Conservation (phyloP, 2,329 filamentous ascomycete genomes). For the Talaromyces atroroseus region DNA sequence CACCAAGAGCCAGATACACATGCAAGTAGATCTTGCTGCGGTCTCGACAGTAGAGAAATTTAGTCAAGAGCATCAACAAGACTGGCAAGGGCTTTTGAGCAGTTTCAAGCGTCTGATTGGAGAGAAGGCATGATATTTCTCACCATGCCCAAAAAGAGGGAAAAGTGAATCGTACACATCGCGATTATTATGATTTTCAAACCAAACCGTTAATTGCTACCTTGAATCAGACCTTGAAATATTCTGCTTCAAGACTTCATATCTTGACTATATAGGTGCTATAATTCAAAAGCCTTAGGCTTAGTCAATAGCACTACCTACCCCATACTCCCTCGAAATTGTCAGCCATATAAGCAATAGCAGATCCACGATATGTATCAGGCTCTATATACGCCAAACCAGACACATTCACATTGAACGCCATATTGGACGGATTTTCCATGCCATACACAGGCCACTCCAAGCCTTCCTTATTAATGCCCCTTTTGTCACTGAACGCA, state of each 20-base stretch:
- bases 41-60: constrained; percentile 39
- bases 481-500: constrained; percentile 4
- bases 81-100: constrained; percentile 47
- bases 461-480: constrained; percentile 7
- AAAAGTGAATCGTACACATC: too few relatives aligned
- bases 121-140: constrained; percentile 20
- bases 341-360: constrained; percentile 10
- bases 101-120: constrained; percentile 44
- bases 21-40: constrained; percentile 49
- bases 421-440: constrained; percentile 5
- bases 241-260: background rate
- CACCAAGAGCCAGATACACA: constrained; percentile 48
- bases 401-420: constrained; percentile 6
- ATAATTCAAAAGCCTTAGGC: background rate
- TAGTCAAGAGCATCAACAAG: constrained; percentile 40
- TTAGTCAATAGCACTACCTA: background rate
- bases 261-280: background rate
- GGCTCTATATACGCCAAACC: constrained; percentile 6
- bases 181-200: background rate
- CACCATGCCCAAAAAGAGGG: too few relatives aligned
- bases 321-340: constrained; percentile 1
- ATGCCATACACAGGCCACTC: constrained; percentile 6
- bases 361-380: constrained; percentile 4
- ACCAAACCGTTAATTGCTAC: background rate
- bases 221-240: background rate